Percentiles rank a stretch among this genome's conserved stretches.
These are phyloP conservation scores for Sequoia sempervirens DNA, from an alignment of 75 land plant genomes.

Conservation along the genomic window DNA sequence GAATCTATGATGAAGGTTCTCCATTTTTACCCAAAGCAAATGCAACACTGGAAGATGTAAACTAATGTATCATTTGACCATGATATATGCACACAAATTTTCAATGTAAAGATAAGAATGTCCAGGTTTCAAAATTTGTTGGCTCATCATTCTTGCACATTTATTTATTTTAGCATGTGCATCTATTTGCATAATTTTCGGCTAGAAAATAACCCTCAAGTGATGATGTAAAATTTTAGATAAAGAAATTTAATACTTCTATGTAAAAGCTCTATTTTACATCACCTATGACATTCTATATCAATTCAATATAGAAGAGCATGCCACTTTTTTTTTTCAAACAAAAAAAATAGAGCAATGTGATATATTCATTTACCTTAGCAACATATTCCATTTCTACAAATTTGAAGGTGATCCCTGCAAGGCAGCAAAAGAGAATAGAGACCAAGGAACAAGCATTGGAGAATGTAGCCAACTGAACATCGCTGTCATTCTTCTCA, in stretches of 20 bases:
- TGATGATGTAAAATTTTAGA: neutral
- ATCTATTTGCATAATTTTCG: neutral
- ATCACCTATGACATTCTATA: neutral
- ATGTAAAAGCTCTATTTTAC: neutral
- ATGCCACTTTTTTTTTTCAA: too few species aligned
- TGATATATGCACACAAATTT: neutral
- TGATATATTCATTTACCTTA: conserved; percentile 37
- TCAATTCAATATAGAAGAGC: neutral
- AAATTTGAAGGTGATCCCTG: conserved; percentile 94
- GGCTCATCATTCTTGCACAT: neutral
- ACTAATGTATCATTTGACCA: neutral
- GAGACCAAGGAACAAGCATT: conserved; percentile 78
- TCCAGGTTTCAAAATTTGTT: neutral
- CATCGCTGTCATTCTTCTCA: conserved; percentile 10
- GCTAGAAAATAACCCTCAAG: neutral
- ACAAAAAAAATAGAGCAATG: neutral
- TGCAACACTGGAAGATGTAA: neutral
- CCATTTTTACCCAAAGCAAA: neutral
- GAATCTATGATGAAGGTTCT: neutral
- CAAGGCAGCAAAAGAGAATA: conserved; percentile 76
- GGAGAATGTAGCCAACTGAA: conserved; percentile 62
- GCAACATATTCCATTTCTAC: conserved; percentile 91
- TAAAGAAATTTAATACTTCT: neutral
- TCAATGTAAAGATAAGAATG: too few species aligned
- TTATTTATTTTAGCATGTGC: neutral